Percentiles rank a stretch among this genome's conserved stretches.
phyloP scores from a whole-genome alignment of 805 yeast genomes.

The Tetrapisispora fleetii region DNA sequence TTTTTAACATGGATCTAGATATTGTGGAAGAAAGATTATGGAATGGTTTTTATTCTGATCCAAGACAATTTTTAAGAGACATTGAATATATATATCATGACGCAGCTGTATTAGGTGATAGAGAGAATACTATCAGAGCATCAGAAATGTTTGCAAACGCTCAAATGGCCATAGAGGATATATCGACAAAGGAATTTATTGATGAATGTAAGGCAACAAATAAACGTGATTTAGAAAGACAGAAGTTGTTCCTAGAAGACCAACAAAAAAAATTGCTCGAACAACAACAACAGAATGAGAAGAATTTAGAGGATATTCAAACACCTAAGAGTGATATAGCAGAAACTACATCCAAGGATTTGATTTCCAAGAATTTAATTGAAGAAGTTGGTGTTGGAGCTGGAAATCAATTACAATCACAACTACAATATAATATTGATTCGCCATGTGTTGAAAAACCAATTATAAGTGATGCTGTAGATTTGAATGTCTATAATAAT shows the following conservation, averaged over 20 bases:
- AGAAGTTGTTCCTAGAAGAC: slow-evolving; percentile 30
- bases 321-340: neutral
- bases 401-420: slow-evolving; percentile 22
- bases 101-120: slow-evolving; percentile 61
- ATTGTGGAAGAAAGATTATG: slow-evolving; percentile 89
- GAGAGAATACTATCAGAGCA: slow-evolving; percentile 73
- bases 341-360: neutral
- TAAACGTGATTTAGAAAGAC: slow-evolving; percentile 51
- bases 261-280: slow-evolving; percentile 19
- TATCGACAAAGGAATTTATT: slow-evolving; percentile 59
- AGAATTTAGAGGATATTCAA: slow-evolving; percentile 1
- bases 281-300: slow-evolving; percentile 2
- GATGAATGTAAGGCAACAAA: slow-evolving; percentile 69
- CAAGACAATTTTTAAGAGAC: slow-evolving; percentile 79
- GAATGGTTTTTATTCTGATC: slow-evolving; percentile 94
- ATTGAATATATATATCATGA: slow-evolving; percentile 77
- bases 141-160: slow-evolving; percentile 96
- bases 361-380: slow-evolving; percentile 3
- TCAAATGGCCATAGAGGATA: slow-evolving; percentile 89
- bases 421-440: slow-evolving; percentile 2
- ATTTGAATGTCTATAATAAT: neutral
- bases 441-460: neutral
- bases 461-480: neutral
- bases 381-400: slow-evolving; percentile 15
- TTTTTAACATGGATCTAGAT: slow-evolving; percentile 84